These are phyloP conservation scores for Suillus brevipes DNA, from an alignment of 768 basidiomycete genomes.

Conservation along the genomic window DNA sequence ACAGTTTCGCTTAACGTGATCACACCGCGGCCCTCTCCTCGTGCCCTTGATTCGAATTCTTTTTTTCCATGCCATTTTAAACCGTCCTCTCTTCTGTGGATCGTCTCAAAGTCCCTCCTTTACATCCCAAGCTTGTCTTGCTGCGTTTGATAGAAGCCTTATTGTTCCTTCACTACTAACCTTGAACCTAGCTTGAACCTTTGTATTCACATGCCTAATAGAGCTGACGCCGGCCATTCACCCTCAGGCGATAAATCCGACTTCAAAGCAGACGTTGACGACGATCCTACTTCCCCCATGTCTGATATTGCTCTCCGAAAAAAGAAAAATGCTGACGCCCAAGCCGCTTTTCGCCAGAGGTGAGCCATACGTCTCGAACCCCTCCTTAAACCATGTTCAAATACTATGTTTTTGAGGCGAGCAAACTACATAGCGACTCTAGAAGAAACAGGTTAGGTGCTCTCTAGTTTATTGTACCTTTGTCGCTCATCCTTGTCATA, in stretches of 20 bases:
- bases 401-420: conserved; percentile 37
- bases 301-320: conserved; percentile 74
- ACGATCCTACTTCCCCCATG: conserved; percentile 41
- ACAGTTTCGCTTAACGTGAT: conserved; percentile 40
- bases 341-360: conserved; percentile 80
- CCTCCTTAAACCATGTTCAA: conserved; percentile 11
- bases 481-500: conserved; percentile 19
- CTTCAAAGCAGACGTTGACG: conserved; percentile 38
- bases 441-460: conserved; percentile 67
- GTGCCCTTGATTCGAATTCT: conserved; percentile 68
- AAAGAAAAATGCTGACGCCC: conserved; percentile 89
- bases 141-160: conserved; percentile 14
- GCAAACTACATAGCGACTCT: conserved; percentile 87
- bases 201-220: conserved; percentile 32
- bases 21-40: conserved; percentile 53
- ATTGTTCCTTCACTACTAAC: conserved; percentile 45
- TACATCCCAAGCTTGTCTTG: conserved; percentile 7
- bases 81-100: conserved; percentile 29
- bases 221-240: conserved; percentile 25
- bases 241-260: conserved; percentile 39
- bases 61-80: conserved; percentile 65
- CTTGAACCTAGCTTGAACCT: conserved; percentile 25
- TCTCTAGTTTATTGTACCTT: background rate
- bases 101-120: conserved; percentile 25
- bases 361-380: conserved; percentile 15